Percentiles rank a stretch among this genome's conserved stretches.
These are phyloP conservation scores for Chytridium lagenaria DNA, from an alignment of 371 early-diverging fungal species.

Conservation along the genomic window DNA sequence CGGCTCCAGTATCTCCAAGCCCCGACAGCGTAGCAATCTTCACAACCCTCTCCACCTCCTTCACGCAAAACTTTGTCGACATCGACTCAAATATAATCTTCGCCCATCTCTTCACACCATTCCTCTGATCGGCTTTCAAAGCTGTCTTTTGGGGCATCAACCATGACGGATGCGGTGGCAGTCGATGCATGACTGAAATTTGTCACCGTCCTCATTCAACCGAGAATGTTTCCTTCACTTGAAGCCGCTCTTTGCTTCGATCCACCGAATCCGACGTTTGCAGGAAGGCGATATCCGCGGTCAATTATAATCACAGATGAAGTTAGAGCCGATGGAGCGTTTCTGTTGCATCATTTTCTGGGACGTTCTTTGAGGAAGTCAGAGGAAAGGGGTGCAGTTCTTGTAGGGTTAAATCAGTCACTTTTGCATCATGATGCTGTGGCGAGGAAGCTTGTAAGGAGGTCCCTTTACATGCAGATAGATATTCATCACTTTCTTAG, in stretches of 20 bases:
- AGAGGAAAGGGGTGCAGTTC: slow-evolving; percentile 50
- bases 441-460: slow-evolving; percentile 69
- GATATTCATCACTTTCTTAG: not conserved
- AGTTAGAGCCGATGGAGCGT: slow-evolving; percentile 69
- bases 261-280: not conserved
- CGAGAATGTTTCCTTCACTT: slow-evolving; percentile 20
- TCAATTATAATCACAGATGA: slow-evolving; percentile 67
- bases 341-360: slow-evolving; percentile 74
- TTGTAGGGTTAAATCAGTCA: slow-evolving; percentile 71
- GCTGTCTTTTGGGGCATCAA: too few species aligned
- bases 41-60: not conserved
- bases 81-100: not conserved
- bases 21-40: not conserved
- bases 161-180: too few species aligned
- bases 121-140: not conserved
- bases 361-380: slow-evolving; percentile 64
- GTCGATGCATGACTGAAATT: too few species aligned
- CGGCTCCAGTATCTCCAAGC: not conserved
- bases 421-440: slow-evolving; percentile 71
- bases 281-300: slow-evolving; percentile 9
- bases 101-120: not conserved
- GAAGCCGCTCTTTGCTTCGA: slow-evolving; percentile 18
- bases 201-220: not conserved
- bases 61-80: not conserved
- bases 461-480: not conserved